These are phyloP conservation scores for Biscogniauxia sp. DNA, from an alignment of 2,329 filamentous ascomycete species.

Conservation along the genomic window DNA sequence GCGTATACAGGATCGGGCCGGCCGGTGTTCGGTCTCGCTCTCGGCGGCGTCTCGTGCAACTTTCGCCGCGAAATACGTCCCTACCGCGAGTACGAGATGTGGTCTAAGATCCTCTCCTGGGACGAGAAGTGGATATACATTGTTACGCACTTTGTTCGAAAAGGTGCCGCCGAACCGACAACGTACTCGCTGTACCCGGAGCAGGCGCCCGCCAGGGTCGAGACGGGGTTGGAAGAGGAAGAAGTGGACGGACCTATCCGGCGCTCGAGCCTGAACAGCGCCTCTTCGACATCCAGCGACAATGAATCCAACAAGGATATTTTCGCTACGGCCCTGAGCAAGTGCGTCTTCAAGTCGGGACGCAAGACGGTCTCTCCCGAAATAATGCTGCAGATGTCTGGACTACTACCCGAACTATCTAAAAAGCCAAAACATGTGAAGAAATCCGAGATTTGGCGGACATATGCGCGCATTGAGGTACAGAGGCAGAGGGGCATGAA, in stretches of 20 bases:
- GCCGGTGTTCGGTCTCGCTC: constrained; percentile 34
- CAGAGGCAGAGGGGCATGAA: constrained; percentile 34
- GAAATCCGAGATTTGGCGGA: constrained; percentile 10
- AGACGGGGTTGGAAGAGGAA: constrained; percentile 9
- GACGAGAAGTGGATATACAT: constrained; percentile 58
- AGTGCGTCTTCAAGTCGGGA: constrained; percentile 60
- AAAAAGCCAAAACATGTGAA: constrained; percentile 9
- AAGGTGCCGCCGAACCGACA: constrained; percentile 34
- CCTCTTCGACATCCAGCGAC: constrained; percentile 5
- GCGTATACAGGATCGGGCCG: constrained; percentile 29
- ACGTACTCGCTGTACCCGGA: constrained; percentile 33
- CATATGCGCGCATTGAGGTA: constrained; percentile 32
- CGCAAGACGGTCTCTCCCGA: constrained; percentile 65
- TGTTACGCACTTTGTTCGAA: constrained; percentile 49
- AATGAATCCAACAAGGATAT: constrained; percentile 30
- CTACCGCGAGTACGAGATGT: constrained; percentile 50
- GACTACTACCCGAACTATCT: constrained; percentile 51
- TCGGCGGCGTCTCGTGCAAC: constrained; percentile 54
- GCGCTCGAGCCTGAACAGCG: constrained; percentile 8
- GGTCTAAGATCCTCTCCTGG: constrained; percentile 51
- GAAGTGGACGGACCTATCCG: neutral
- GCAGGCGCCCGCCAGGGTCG: constrained; percentile 18
- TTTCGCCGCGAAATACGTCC: constrained; percentile 55
- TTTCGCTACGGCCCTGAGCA: constrained; percentile 52
- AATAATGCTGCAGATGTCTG: constrained; percentile 56